Base-by-base conservation (phyloP, 768 basidiomycete species). In the Boletus pseudo-olivaceus region DNA sequence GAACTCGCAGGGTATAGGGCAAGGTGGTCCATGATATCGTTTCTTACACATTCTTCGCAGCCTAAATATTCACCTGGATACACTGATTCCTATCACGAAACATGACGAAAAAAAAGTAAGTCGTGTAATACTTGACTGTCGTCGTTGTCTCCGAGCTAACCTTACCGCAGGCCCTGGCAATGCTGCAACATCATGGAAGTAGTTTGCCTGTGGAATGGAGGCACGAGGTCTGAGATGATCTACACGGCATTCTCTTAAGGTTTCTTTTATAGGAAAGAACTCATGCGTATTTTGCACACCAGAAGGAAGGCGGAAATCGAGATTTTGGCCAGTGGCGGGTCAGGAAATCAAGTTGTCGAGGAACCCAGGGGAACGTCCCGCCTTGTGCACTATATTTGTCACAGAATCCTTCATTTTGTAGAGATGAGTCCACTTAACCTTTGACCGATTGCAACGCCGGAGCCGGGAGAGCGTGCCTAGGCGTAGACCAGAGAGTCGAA, bases 301-400 rank as follows among this genome's bases (percentile, higher is more conserved):
- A 82, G 90, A n/a, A 82, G 85, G 42, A 98, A 98, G 71, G 95
- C 95, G 4, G 96, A 98, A 71, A 95, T 95, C 44, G 92, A 98
- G 66, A 77, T 90, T 39, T 65, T 91, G 58, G 32, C 67, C 11
- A 50, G 53, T 7, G 45, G 50, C 10, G 43, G 51, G 33, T 46
- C 52, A 7, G 56, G 38, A 43, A 33, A 32, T 42, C 58, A 47
- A 23, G 40, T 12, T 5, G 17, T 8, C 11, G 59, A 55, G 37
- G 56, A 47, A 15, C 44, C 20, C 23, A 56, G 49, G n/a, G 61
- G 61, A 30, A 46, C 57, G 12, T 51, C 63, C 2, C 33, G 40
- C 42, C 62, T 70, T 3, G 58, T 63, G 51, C 62, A 59, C 49
- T 72, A 70, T 48, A n/a, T 72, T 35, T 59, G 60, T 17, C 67